Evolutionary conservation across 2,329 filamentous ascomycete species (phyloP), one percentile per base, ranked within the genome.

Genomic region (Pseudogymnoascus sp.): DNA sequence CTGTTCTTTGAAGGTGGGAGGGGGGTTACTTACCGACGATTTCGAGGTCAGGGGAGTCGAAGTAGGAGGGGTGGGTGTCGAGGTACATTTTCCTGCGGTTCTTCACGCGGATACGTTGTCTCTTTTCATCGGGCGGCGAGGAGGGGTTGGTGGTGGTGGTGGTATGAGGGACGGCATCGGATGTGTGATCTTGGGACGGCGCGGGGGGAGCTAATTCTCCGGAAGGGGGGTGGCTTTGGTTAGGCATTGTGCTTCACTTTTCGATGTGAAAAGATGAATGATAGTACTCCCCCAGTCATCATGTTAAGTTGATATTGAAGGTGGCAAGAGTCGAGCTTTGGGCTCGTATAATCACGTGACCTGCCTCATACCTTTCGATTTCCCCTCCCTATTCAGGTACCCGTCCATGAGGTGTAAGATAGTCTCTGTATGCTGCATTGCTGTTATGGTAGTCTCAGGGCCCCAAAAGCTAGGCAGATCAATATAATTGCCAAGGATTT

Each of bases 41-140:
- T 63, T 74, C 73, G 3, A 73, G 67, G 63, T 74, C 73, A 8
- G 69, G 70, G 40, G 67, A 68, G 47, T 65, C 66, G 63, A 74
- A 73, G 68, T 74, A 74, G 14, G 67, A 70, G 2, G 73, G 72
- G 62, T 74, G 66, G 11, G 67, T 67, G 63, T 74, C 72, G 10
- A 74, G 69, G 50, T 74, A 74, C 10, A 71, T 53, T 66, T 72
- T 73, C 59, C 72, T 65, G 6, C 72, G 65, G 35, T 74, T 74
- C 44, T 73, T 73, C 28, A 72, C 64, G 6, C 68, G 68, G 12
- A 74, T 70, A 3, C 56, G 62, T 10, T 53, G 47, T 31, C 10
- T 53, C 47, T 31, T 53, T 31, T 31, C 47, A 5, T 31, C 47
- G 8, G 47, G n/a, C 1, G 25, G 14, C 6, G 47, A 31, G 25